phyloP scores from a whole-genome alignment of 1,284 basidiomycete genomes.

The Papiliotrema fonsecae region DNA sequence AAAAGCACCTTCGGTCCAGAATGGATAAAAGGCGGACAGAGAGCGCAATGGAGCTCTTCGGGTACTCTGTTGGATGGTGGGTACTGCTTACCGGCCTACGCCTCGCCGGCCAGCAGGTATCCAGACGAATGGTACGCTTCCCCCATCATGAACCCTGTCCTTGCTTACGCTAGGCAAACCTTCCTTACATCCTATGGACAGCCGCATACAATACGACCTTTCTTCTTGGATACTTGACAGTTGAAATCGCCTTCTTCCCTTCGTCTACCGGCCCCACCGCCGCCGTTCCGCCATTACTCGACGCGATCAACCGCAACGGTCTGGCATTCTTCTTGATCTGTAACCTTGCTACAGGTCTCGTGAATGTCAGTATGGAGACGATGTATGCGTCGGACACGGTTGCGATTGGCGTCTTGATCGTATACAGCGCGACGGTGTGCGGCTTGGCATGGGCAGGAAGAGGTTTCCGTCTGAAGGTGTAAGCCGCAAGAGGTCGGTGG shows the following conservation, averaged over 20 bases:
- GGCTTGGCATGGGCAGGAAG: slow-evolving; percentile 56
- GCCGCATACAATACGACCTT: slow-evolving; percentile 85
- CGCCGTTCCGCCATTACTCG: slow-evolving; percentile 60
- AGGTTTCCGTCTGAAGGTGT: slow-evolving; percentile 2
- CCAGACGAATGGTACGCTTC: slow-evolving; percentile 65
- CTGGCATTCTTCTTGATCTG: slow-evolving; percentile 77
- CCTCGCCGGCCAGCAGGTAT: slow-evolving; percentile 51
- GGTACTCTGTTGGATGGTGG: slow-evolving; percentile 79
- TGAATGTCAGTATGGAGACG: slow-evolving; percentile 76
- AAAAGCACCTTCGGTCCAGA: slow-evolving; percentile 15
- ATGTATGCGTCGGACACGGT: slow-evolving; percentile 64
- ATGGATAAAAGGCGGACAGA: slow-evolving; percentile 59
- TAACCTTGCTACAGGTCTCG: slow-evolving; percentile 77
- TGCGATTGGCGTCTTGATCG: slow-evolving; percentile 62
- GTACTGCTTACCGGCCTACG: slow-evolving; percentile 52
- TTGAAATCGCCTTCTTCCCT: slow-evolving; percentile 63
- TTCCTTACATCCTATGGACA: slow-evolving; percentile 85
- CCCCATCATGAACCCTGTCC: slow-evolving; percentile 1
- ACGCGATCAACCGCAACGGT: slow-evolving; percentile 77
- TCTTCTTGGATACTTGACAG: slow-evolving; percentile 70
- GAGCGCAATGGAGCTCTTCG: slow-evolving; percentile 66
- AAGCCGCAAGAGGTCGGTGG: too few species aligned
- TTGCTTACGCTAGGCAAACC: slow-evolving; percentile 61
- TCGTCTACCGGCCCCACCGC: background rate
- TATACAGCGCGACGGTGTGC: slow-evolving; percentile 62